A percentile compares a stretch with the other conserved stretches of the same genome.
Conservation (phyloP, 257 asterid genomes). For the Galeopsis tetrahit region DNA sequence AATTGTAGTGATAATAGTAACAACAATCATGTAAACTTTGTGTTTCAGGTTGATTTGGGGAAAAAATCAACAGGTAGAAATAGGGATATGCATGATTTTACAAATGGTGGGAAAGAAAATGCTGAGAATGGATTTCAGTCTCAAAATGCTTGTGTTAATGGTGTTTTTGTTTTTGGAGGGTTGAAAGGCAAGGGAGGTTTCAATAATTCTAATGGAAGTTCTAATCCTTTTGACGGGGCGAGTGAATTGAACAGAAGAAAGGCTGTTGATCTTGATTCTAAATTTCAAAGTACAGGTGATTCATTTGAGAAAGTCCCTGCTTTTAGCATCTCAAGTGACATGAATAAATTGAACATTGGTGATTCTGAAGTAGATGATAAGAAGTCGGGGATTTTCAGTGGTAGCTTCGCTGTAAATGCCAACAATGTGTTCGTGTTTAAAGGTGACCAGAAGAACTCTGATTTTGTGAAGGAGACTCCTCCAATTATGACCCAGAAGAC, state of each 20-base stretch:
- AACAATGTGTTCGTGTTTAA: constrained; percentile 51
- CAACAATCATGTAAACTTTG: constrained; percentile 36
- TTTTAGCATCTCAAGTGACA: constrained; percentile 53
- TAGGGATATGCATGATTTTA: constrained; percentile 28
- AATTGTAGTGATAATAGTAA: constrained; percentile 27
- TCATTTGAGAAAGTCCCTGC: constrained; percentile 44
- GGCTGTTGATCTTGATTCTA: constrained; percentile 35
- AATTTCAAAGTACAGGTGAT: constrained; percentile 38
- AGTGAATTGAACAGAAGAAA: constrained; percentile 38
- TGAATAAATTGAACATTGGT: constrained; percentile 62
- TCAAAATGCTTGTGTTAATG: constrained; percentile 41
- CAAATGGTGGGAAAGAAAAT: constrained; percentile 38
- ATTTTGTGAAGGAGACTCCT: constrained; percentile 44
- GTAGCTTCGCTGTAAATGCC: constrained; percentile 31
- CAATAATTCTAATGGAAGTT: constrained; percentile 36
- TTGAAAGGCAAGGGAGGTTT: constrained; percentile 39
- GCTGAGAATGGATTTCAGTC: constrained; percentile 33
- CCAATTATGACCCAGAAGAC: constrained; percentile 35
- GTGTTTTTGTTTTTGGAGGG: constrained; percentile 49
- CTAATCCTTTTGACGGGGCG: constrained; percentile 34
- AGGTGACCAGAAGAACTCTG: constrained; percentile 36
- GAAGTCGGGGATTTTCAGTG: constrained; percentile 33
- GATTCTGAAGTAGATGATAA: constrained; percentile 44
- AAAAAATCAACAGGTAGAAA: constrained; percentile 29
- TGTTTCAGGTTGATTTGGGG: constrained; percentile 35